Evolutionary conservation across 257 asterid genomes (phyloP).

Genomic region (Galeopsis tetrahit): DNA sequence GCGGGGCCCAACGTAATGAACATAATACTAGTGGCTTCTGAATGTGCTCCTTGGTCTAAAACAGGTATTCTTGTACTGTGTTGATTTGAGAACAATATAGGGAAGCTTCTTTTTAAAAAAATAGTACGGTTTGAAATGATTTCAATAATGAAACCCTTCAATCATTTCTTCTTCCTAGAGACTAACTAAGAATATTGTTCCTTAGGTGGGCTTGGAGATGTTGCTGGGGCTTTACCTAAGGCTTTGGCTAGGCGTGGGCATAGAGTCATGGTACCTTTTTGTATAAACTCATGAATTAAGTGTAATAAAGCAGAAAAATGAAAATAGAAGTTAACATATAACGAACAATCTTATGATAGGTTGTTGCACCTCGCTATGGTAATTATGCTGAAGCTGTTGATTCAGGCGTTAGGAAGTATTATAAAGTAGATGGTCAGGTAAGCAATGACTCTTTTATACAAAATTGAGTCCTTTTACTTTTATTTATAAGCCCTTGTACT

Average conservation of each 20-base stretch:
- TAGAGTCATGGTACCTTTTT: conserved; percentile 86
- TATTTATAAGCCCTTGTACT: not conserved
- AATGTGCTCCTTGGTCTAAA: conserved; percentile 96
- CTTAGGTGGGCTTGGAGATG: conserved; percentile 99
- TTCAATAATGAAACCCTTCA: not conserved
- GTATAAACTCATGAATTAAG: not conserved
- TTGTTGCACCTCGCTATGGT: conserved; percentile 81
- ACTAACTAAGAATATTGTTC: conserved; percentile 29
- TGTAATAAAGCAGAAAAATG: not conserved
- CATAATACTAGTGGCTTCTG: conserved; percentile 77
- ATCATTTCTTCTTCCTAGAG: conserved; percentile 15
- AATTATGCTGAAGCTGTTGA: conserved; percentile 75
- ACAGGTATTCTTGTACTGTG: conserved; percentile 61
- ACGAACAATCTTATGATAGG: conserved; percentile 45
- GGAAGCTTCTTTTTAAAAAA: not conserved
- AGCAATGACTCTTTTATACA: conserved; percentile 23
- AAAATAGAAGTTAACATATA: conserved; percentile 11
- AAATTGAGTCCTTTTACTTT: not conserved
- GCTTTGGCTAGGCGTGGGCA: conserved; percentile 99
- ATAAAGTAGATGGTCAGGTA: conserved; percentile 90
- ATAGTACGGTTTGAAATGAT: not conserved
- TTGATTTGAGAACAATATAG: not conserved
- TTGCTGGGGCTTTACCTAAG: conserved; percentile 98
- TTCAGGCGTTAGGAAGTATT: conserved; percentile 72
- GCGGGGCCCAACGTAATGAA: conserved; percentile 95